These are phyloP conservation scores for Darksidea phi DNA, from an alignment of 495 filamentous ascomycete genomes.

Conservation along the genomic window DNA sequence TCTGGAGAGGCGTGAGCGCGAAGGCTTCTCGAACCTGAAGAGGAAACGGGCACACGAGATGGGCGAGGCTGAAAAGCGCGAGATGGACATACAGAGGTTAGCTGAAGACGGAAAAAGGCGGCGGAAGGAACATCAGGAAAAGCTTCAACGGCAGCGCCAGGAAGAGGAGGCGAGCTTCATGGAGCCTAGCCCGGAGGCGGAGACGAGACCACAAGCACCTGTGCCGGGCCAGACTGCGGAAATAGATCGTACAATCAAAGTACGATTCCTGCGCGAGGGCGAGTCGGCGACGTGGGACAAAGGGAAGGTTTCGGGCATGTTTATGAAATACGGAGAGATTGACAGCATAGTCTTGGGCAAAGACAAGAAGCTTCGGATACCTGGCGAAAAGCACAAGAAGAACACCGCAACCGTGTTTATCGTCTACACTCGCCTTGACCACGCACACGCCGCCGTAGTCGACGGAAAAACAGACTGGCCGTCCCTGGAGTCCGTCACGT, in stretches of 20 bases:
- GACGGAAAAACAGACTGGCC: constrained; percentile 53
- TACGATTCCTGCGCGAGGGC: constrained; percentile 57
- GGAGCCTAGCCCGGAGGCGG: constrained; percentile 33
- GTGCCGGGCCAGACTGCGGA: constrained; percentile 47
- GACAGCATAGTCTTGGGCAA: constrained; percentile 56
- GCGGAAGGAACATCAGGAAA: constrained; percentile 43
- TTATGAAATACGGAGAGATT: constrained; percentile 56
- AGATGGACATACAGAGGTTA: constrained; percentile 60
- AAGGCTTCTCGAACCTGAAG: constrained; percentile 50
- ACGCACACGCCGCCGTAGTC: constrained; percentile 59
- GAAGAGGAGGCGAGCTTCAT: constrained; percentile 52
- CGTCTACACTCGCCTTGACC: constrained; percentile 59
- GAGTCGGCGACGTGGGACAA: constrained; percentile 47
- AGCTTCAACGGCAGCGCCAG: constrained; percentile 47
- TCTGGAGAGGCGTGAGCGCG: constrained; percentile 62
- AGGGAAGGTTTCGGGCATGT: constrained; percentile 48
- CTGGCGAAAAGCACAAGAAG: constrained; percentile 56
- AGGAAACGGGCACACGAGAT: constrained; percentile 49
- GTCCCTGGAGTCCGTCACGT: constrained; percentile 55
- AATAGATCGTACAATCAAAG: constrained; percentile 59
- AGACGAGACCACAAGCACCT: constrained; percentile 21
- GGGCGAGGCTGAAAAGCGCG: constrained; percentile 57
- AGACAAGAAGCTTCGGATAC: constrained; percentile 54
- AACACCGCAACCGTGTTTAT: constrained; percentile 55
- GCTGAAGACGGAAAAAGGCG: constrained; percentile 59